Conservation (phyloP, 768 basidiomycete species). For the Boletus coccyginus region DNA sequence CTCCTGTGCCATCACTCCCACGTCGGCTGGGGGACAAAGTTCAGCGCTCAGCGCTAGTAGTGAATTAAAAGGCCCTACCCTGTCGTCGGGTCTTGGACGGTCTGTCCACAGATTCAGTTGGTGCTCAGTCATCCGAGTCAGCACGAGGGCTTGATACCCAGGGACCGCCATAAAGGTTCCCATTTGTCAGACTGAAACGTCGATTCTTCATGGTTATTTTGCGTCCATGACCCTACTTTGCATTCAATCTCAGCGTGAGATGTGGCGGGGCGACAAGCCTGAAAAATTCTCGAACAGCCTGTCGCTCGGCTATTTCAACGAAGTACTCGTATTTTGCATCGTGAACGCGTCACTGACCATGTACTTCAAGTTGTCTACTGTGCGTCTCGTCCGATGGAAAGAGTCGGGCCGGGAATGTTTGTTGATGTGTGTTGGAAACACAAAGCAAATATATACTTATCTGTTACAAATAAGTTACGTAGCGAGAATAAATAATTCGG, state of each 20-base stretch:
- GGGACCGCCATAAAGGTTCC: neutral
- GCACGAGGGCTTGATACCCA: neutral
- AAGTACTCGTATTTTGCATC: too few relatives aligned
- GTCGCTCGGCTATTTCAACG: too few relatives aligned
- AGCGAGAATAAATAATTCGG: neutral
- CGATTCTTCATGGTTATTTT: too few relatives aligned
- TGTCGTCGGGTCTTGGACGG: too few relatives aligned
- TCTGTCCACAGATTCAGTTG: too few relatives aligned
- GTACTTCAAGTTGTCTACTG: too few relatives aligned
- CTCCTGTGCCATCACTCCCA: slow-evolving; percentile 2
- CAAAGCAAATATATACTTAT: neutral
- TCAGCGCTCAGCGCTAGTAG: neutral
- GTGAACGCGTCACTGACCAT: too few relatives aligned
- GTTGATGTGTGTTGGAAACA: neutral
- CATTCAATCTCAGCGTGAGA: neutral
- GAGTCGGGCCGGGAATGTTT: neutral
- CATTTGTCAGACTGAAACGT: neutral
- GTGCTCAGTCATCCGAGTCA: too few relatives aligned
- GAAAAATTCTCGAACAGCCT: too few relatives aligned
- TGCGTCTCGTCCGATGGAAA: too few relatives aligned
- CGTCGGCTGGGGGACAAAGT: neutral
- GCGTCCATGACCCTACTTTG: neutral
- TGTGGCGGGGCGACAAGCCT: too few relatives aligned
- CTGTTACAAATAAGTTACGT: neutral
- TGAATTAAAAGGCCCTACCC: too few relatives aligned